Base-by-base conservation (phyloP, 2,329 filamentous ascomycete species). In the Pseudogymnoascus sp. region DNA sequence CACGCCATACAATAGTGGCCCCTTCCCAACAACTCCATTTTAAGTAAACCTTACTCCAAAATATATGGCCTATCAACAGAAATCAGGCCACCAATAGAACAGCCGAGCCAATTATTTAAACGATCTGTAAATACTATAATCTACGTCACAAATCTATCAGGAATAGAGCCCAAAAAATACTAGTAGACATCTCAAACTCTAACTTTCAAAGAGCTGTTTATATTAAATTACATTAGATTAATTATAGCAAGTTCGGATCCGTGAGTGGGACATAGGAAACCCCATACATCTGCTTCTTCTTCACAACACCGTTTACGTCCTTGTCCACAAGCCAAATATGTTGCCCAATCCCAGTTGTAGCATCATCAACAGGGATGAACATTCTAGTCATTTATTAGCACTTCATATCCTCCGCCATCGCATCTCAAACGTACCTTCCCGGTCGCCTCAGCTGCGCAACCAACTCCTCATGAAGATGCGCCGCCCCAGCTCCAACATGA, bases 401-500 rank as follows among this genome's bases (percentile, higher is more conserved):
- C 40, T 40, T 61, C 46, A 46, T 18, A 34, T 2, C 43, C 42
- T 16, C 16, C 14, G 18, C 5, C 11, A 40, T 34, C 18, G 12
- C 38, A 23, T 37, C 28, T 34, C 40, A 53, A 59, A 67, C 72
- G 69, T 62, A 82, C 78, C 87, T 81, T 0, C 95, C 95, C 0
- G 93, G 93, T 2, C 83, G 78, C 66, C 85, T 86, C 68, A 99
- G 77, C 78, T 97, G 95, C 31, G 87, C 83, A 53, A 96, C 76
- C 67, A 97, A 76, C 64, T 84, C 82, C 16, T 83, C 72, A 73
- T 96, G 93, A 62, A 96, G 77, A 71, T 86, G 83, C 23, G 78
- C 82, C 0, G 93, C 93, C 6, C 91, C 90, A 0, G 95, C 95
- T 0, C 95, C 95, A 2, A 97, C 95, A 73, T 97, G 95, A 65